phyloP scores from a whole-genome alignment of 2,329 filamentous ascomycete genomes.

The Leptographium galeiforme region DNA sequence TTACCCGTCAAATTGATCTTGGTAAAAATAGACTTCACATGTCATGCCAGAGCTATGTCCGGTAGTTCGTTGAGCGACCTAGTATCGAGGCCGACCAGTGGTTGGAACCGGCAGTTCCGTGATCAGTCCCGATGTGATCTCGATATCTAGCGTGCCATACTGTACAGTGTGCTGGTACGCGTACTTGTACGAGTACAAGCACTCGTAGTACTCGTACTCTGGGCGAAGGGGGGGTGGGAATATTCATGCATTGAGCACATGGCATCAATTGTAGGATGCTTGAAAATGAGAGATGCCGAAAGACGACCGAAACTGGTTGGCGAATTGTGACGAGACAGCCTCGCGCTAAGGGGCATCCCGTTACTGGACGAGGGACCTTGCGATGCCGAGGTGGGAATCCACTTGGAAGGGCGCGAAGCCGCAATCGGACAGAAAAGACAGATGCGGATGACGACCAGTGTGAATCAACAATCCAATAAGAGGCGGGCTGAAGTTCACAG shows the following conservation, averaged over 20 bases:
- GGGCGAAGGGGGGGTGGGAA: neutral
- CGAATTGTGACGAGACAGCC: neutral
- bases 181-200: too few species aligned
- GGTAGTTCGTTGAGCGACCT: neutral
- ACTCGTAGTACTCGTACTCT: too few species aligned
- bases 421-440: too few species aligned
- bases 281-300: neutral
- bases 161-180: too few species aligned
- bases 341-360: neutral
- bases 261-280: neutral
- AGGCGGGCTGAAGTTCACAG: too few species aligned
- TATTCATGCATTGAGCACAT: neutral
- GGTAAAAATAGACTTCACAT: neutral
- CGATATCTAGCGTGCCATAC: neutral
- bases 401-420: neutral
- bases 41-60: neutral
- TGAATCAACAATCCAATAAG: too few species aligned
- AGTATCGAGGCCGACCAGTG: neutral
- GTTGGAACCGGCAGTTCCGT: neutral
- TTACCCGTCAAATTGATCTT: neutral
- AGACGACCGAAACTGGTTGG: neutral
- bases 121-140: neutral
- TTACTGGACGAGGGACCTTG: neutral
- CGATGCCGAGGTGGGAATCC: neutral
- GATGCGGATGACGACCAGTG: too few species aligned